A percentile compares a stretch with the other conserved stretches of the same genome.
phyloP scores from a whole-genome alignment of 176 grass and related monocot genomes.

The Bromus sterilis region DNA sequence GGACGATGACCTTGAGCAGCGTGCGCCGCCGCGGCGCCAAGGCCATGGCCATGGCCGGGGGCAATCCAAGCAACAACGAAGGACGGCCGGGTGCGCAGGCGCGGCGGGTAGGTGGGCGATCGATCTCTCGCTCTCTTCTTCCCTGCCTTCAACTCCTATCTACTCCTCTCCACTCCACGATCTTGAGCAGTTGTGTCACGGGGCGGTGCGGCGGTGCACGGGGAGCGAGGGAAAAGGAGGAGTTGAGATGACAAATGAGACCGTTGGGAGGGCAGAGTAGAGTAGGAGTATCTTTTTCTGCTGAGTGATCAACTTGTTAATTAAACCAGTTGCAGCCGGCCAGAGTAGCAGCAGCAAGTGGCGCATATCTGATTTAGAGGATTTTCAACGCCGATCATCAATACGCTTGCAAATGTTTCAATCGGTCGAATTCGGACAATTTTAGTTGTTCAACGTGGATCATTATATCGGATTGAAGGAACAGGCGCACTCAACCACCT shows the following conservation, averaged over 20 bases:
- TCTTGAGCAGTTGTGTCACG: slow-evolving; percentile 18
- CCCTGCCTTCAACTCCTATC: not conserved
- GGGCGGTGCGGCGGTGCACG: slow-evolving; percentile 45
- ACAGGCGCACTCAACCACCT: no score
- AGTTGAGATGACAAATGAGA: not conserved
- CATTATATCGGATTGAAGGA: no score
- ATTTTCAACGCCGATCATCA: no score
- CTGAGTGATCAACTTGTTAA: no score
- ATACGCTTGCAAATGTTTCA: no score
- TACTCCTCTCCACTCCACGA: not conserved
- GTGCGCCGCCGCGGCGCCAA: slow-evolving; percentile 24
- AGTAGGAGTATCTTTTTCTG: no score
- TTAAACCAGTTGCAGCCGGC: no score
- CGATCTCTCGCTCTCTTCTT: not conserved
- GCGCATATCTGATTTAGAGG: no score
- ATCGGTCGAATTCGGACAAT: no score
- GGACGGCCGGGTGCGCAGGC: not conserved
- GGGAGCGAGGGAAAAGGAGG: slow-evolving; percentile 11
- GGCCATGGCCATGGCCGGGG: slow-evolving; percentile 21
- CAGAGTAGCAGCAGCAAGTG: no score
- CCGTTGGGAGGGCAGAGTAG: not conserved
- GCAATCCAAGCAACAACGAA: no score
- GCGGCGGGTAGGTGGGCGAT: not conserved
- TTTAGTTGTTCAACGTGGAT: no score
- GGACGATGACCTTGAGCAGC: slow-evolving; percentile 64